Percentiles rank a stretch among this genome's conserved stretches.
phyloP scores from a whole-genome alignment of 2,329 filamentous ascomycete species.

The Cyanodermella asteris region DNA sequence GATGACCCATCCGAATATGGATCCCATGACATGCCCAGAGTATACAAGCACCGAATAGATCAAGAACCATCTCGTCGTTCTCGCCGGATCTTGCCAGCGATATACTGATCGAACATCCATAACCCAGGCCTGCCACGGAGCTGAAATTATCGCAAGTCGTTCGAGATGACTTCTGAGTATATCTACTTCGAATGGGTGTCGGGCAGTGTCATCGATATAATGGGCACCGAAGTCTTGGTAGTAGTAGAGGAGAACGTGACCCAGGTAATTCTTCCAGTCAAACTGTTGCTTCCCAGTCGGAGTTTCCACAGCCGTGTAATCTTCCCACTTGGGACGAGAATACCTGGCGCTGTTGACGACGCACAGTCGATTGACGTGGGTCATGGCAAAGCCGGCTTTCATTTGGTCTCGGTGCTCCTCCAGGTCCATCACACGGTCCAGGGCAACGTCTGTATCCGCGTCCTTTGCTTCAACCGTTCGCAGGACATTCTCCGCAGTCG shows the following conservation, averaged over 20 bases:
- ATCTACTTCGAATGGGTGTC: conserved; percentile 16
- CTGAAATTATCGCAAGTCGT: conserved; percentile 18
- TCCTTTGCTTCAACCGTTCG: too few species aligned
- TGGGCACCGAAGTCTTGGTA: conserved; percentile 14
- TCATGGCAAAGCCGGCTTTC: too few species aligned
- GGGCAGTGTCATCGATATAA: conserved; percentile 15
- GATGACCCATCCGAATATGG: conserved; percentile 9
- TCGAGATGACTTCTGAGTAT: conserved; percentile 15
- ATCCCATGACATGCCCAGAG: conserved; percentile 15
- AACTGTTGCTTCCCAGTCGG: too few species aligned
- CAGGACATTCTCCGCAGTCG: too few species aligned
- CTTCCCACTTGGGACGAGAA: too few species aligned
- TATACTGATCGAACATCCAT: conserved; percentile 16
- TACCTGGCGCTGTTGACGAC: too few species aligned
- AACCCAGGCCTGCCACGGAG: conserved; percentile 19
- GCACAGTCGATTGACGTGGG: too few species aligned
- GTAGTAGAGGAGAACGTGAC: conserved; percentile 14
- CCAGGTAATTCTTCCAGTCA: too few species aligned
- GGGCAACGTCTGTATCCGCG: too few species aligned
- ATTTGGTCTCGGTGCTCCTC: too few species aligned
- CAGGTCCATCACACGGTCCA: too few species aligned
- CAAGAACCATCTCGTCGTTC: conserved; percentile 16
- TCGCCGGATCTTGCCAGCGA: conserved; percentile 16
- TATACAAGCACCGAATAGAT: conserved; percentile 17
- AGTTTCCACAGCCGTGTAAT: too few species aligned